Evolutionary conservation across 495 filamentous ascomycete genomes (phyloP).

Genomic region (Aspergillus saccharolyticus): DNA sequence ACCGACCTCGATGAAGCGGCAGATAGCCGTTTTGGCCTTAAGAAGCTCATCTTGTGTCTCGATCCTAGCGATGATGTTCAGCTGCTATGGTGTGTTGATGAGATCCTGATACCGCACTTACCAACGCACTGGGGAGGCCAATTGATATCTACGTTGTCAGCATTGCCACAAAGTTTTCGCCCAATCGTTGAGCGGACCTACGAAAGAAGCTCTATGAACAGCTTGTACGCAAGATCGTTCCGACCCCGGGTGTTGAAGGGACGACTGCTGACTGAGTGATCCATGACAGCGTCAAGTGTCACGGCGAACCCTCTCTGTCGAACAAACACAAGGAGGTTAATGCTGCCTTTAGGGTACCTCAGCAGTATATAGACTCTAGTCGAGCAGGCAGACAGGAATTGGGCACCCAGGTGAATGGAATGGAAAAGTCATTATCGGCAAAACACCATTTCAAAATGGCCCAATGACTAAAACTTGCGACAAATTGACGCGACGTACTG

Average conservation of each 20-base stretch:
- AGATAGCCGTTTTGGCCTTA: constrained; percentile 59
- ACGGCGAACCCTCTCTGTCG: neutral
- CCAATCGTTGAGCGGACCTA: constrained; percentile 6
- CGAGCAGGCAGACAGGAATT: neutral
- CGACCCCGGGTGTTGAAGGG: neutral
- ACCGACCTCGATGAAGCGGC: constrained; percentile 95
- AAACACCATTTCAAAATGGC: neutral
- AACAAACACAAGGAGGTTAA: neutral
- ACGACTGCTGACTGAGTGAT: neutral
- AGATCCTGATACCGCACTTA: neutral
- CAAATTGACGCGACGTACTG: neutral
- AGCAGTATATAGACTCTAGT: neutral
- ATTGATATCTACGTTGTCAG: constrained; percentile 61
- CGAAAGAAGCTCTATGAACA: constrained; percentile 26
- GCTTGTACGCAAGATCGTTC: constrained; percentile 15
- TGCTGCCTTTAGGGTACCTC: neutral
- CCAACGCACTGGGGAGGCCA: constrained; percentile 95
- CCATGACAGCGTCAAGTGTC: neutral
- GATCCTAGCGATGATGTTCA: constrained; percentile 46
- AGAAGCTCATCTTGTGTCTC: constrained; percentile 82
- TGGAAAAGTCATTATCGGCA: neutral
- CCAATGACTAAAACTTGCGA: neutral
- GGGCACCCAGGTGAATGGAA: neutral
- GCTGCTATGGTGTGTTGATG: neutral
- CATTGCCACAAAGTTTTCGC: neutral